phyloP scores from a whole-genome alignment of 1,139 yeast genomes.

The Wickerhamiella infanticola region DNA sequence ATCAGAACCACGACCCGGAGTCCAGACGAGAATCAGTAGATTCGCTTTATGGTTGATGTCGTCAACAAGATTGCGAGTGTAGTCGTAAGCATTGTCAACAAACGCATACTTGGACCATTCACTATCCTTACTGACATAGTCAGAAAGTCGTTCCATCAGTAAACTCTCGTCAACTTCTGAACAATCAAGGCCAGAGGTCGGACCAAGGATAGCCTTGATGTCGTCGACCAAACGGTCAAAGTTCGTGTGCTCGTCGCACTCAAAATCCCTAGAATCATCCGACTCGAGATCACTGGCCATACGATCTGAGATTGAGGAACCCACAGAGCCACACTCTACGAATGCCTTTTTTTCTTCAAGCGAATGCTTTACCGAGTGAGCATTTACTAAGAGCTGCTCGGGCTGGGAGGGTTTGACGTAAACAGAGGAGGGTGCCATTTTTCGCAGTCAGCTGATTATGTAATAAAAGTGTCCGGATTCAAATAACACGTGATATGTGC shows the following conservation, averaged over 20 bases:
- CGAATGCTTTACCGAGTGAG: too few relatives aligned
- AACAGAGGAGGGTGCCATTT: neutral
- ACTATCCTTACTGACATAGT: constrained; percentile 31
- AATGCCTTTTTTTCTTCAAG: neutral
- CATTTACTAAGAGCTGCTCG: too few relatives aligned
- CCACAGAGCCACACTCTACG: neutral
- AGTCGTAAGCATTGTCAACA: constrained; percentile 34
- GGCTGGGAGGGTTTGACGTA: too few relatives aligned
- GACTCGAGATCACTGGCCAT: neutral
- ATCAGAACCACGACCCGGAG: constrained; percentile 48
- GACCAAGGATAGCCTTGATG: constrained; percentile 24
- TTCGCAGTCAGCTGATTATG: neutral
- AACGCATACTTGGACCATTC: constrained; percentile 53
- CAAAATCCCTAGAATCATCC: neutral
- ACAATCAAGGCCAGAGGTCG: constrained; percentile 26
- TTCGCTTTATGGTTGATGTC: constrained; percentile 57
- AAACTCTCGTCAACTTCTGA: constrained; percentile 40
- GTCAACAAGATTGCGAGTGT: constrained; percentile 44
- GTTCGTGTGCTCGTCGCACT: constrained; percentile 1
- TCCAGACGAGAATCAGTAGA: constrained; percentile 54
- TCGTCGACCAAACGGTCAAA: constrained; percentile 24
- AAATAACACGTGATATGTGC: constrained; percentile 1
- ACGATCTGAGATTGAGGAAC: neutral
- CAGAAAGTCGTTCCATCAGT: constrained; percentile 28
- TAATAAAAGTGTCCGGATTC: neutral